Evolutionary conservation across 176 grass and related monocot species (phyloP).

Genomic region (Raddia distichophylla): DNA sequence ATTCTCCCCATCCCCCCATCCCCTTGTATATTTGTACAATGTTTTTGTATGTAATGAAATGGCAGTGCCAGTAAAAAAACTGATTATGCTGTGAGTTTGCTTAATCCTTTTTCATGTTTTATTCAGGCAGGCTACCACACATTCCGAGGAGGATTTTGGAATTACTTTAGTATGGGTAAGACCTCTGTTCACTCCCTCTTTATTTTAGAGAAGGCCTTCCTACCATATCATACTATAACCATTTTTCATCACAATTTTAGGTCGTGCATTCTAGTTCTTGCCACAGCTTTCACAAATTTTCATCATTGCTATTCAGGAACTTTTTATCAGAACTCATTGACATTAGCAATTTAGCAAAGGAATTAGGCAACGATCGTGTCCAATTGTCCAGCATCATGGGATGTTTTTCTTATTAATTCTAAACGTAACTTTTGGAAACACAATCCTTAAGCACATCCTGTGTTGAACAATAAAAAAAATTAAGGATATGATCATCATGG

Average conservation of each 20-base stretch:
- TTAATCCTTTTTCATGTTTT: slow-evolving; percentile 39
- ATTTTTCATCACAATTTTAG: background rate
- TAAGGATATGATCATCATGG: background rate
- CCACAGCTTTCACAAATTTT: background rate
- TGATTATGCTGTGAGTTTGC: background rate
- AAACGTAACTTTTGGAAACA: background rate
- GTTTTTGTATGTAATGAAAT: too few species aligned
- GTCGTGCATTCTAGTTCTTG: background rate
- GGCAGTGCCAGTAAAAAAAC: background rate
- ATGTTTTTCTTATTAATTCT: background rate
- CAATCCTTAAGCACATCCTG: slow-evolving; percentile 5
- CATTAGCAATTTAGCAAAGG: background rate
- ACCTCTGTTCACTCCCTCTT: slow-evolving; percentile 19
- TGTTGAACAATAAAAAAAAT: slow-evolving; percentile 12
- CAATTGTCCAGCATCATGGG: background rate
- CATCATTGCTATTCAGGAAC: background rate
- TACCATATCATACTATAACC: background rate
- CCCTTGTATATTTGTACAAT: too few species aligned
- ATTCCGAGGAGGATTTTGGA: slow-evolving; percentile 96
- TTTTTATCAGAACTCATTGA: background rate
- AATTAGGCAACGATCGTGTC: background rate
- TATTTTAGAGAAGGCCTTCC: background rate
- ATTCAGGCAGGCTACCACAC: slow-evolving; percentile 88
- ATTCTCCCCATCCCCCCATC: too few species aligned
- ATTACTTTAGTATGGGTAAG: slow-evolving; percentile 98